Conservation (phyloP, 2,329 filamentous ascomycete species). For the Rutstroemia sp. region DNA sequence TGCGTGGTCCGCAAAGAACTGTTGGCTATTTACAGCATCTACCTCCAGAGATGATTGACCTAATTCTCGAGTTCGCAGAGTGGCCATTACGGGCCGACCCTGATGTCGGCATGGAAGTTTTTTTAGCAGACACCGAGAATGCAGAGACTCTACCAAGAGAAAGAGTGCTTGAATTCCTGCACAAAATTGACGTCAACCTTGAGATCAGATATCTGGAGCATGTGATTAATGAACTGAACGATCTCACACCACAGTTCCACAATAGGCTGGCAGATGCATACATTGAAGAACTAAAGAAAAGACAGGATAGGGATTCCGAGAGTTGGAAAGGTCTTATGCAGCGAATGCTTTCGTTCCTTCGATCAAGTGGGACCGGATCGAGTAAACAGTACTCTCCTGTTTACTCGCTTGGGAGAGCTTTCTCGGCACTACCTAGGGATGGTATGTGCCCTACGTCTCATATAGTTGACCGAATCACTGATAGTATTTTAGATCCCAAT, state of each 20-base stretch:
- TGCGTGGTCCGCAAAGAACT: constrained; percentile 78
- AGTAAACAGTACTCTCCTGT: constrained; percentile 54
- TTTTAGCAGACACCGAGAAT: constrained; percentile 88
- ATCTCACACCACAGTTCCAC: constrained; percentile 79
- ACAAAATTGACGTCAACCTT: constrained; percentile 58
- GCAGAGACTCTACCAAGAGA: constrained; percentile 81
- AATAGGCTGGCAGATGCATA: constrained; percentile 73
- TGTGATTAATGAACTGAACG: constrained; percentile 78
- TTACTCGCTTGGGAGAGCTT: constrained; percentile 62
- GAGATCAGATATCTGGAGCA: constrained; percentile 85
- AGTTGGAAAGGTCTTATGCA: constrained; percentile 52
- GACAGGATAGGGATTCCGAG: constrained; percentile 34
- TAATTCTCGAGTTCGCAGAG: constrained; percentile 83
- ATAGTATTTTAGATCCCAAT: constrained; percentile 52
- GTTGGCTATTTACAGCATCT: constrained; percentile 86
- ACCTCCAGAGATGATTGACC: constrained; percentile 77
- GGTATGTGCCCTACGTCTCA: constrained; percentile 42
- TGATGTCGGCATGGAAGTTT: constrained; percentile 81
- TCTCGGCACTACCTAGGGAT: constrained; percentile 70
- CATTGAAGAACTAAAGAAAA: constrained; percentile 39
- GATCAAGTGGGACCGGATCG: constrained; percentile 38
- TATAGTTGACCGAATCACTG: constrained; percentile 8
- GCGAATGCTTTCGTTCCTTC: constrained; percentile 68
- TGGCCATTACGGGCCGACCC: constrained; percentile 76
- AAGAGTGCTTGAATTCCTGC: constrained; percentile 67